Evolutionary conservation across 228 moss, liverwort and hornwort genomes (phyloP).

Genomic region (Sphagnum magellanicum): DNA sequence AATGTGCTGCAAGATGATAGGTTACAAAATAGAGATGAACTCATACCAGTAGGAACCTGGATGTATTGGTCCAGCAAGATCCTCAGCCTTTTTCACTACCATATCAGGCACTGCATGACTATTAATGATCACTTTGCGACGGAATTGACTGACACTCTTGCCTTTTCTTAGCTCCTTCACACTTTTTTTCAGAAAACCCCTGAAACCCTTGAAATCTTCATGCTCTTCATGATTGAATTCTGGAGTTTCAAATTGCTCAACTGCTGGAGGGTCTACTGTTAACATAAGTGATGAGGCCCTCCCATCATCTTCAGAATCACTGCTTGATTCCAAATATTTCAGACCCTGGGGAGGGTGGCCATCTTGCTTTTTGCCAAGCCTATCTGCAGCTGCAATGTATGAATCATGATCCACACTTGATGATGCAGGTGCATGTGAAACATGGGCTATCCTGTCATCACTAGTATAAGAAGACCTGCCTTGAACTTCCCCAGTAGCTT

Average conservation of each 20-base stretch:
- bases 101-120: constrained; percentile 64
- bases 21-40: not conserved
- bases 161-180: constrained; percentile 35
- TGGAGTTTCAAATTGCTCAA: no score
- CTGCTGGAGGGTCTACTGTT: no score
- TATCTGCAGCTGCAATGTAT: constrained; percentile 21
- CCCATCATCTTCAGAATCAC: constrained; percentile 79
- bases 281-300: constrained; percentile 14
- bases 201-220: constrained; percentile 26
- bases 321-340: constrained; percentile 45
- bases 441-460: constrained; percentile 31
- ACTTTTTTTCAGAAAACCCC: constrained; percentile 40
- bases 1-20: no score
- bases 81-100: constrained; percentile 69
- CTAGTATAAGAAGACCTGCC: not conserved
- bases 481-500: constrained; percentile 16
- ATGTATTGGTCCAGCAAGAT: constrained; percentile 70
- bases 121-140: constrained; percentile 70
- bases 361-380: constrained; percentile 36
- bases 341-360: constrained; percentile 26
- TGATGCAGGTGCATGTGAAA: constrained; percentile 10
- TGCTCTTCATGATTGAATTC: no score
- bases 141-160: constrained; percentile 35
- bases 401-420: constrained; percentile 35
- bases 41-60: constrained; percentile 89